These are phyloP conservation scores for Aspergillus nanangensis DNA, from an alignment of 495 filamentous ascomycete genomes.

Conservation along the genomic window DNA sequence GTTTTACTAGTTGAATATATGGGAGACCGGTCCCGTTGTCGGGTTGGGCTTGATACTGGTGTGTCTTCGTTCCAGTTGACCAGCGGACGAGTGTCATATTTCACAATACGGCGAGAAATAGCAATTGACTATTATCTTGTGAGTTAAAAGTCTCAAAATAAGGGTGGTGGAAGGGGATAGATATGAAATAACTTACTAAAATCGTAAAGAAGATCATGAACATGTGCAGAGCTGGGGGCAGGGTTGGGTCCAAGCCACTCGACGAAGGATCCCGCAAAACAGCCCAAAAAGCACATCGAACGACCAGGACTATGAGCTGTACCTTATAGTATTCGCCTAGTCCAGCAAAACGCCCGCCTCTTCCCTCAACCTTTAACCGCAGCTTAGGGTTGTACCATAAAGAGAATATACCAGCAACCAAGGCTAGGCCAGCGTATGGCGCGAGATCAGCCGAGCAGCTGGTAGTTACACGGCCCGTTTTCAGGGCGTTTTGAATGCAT, in stretches of 20 bases:
- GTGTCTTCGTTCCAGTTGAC: conserved; percentile 49
- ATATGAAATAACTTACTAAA: too few species aligned
- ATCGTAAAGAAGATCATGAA: conserved; percentile 50
- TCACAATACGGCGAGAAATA: conserved; percentile 47
- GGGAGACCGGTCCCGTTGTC: conserved; percentile 23
- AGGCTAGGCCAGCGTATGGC: conserved; percentile 39
- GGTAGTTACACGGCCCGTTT: conserved; percentile 16
- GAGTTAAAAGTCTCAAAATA: conserved; percentile 1
- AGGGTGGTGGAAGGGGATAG: conserved; percentile 3
- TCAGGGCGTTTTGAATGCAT: conserved; percentile 26
- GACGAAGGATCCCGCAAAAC: conserved; percentile 45
- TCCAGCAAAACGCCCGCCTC: conserved; percentile 59
- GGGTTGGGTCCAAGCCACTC: conserved; percentile 32
- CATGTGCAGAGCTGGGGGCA: conserved; percentile 48
- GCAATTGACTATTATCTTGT: conserved; percentile 26
- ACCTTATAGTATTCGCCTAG: conserved; percentile 64
- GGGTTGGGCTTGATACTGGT: conserved; percentile 27
- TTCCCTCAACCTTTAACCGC: conserved; percentile 57
- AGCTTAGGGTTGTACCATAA: conserved; percentile 78
- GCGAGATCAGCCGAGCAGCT: conserved; percentile 27
- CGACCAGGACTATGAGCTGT: conserved; percentile 56
- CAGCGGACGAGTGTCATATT: conserved; percentile 48
- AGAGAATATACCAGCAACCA: conserved; percentile 50
- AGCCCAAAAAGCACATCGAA: conserved; percentile 51
- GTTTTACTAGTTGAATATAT: conserved; percentile 9